Evolutionary conservation across 2,329 filamentous ascomycete species (phyloP), one percentile per base, ranked within the genome.

Genomic region (Camillea tinctor): DNA sequence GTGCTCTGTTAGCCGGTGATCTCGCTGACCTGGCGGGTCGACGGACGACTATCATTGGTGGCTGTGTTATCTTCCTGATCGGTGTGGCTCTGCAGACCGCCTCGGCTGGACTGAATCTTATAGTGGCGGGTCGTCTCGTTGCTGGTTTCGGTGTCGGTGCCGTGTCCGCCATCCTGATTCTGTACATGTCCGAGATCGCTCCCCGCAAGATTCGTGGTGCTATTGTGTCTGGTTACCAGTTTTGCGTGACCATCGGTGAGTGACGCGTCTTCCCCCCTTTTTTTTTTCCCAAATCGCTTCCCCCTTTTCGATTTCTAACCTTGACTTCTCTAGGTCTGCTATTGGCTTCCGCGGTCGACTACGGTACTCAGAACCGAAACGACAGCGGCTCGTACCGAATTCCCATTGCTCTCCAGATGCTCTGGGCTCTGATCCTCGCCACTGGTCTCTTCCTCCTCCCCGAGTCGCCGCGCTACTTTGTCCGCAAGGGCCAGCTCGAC

Each of bases 111-210:
- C 78, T 90, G 13, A 85, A 81, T 59, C 80, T 86, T 63, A 86
- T 93, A 61, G 88, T 91, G 21, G 83, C 85, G 60, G 91, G 91
- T 73, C 90, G 90, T 82, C 77, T 93, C 60, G 77, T 94, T 68
- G 88, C 90, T 53, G 91, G 91, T 74, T 74, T 92, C 59, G 91
- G 91, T 81, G 89, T 93, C 69, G 91, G 90, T 72, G 92, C 92
- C 73, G 89, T 91, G 67, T 92, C 89, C 8, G 89, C 90, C 69
- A 87, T 92, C 69, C 87, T 93, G 75, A 91, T 93, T 72, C 81
- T 93, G 62, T 93, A 95, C 84, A 94, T 95, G 91, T 92, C 88
- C 54, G 91, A 93, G 78, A 91, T 93, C 72, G 81, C 79, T 64
- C 88, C 89, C 60, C 84, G 83, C 75, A 91, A 90, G 75, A 88